A percentile compares a stretch with the other conserved stretches of the same genome.
Conservation (phyloP, 805 yeast genomes). For the Wickerhamiella kurtzmanii region DNA sequence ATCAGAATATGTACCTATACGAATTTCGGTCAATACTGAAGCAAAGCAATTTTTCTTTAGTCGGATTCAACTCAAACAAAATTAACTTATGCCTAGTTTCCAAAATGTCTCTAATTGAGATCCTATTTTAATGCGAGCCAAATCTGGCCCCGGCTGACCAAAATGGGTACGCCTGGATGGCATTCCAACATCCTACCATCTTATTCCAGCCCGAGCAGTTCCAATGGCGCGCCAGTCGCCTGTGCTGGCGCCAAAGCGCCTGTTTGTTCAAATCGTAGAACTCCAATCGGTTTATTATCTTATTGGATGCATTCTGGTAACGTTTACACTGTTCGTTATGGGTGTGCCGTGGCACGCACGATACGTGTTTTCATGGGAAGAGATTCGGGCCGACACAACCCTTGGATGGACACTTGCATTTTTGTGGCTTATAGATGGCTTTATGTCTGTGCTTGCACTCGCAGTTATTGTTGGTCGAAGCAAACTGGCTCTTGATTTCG, state of each 20-base stretch:
- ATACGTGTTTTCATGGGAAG: slow-evolving; percentile 74
- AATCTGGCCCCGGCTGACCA: not conserved
- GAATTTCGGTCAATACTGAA: too few relatives aligned
- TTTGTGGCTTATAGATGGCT: slow-evolving; percentile 72
- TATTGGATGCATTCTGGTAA: slow-evolving; percentile 55
- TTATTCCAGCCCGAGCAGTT: not conserved
- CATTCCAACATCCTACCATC: not conserved
- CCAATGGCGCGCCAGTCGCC: slow-evolving; percentile 25
- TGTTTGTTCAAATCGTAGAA: slow-evolving; percentile 58
- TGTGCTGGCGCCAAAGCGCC: slow-evolving; percentile 43
- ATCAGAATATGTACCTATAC: too few relatives aligned
- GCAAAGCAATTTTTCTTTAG: too few relatives aligned
- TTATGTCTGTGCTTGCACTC: slow-evolving; percentile 71
- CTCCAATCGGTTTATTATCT: slow-evolving; percentile 68
- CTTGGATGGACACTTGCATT: slow-evolving; percentile 62
- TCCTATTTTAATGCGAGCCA: not conserved
- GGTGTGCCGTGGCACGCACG: slow-evolving; percentile 56
- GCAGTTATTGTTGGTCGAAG: slow-evolving; percentile 84
- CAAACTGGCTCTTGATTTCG: slow-evolving; percentile 92
- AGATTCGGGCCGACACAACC: slow-evolving; percentile 59
- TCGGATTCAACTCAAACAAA: too few relatives aligned
- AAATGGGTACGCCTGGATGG: not conserved
- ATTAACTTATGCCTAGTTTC: too few relatives aligned
- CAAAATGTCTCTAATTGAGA: too few relatives aligned
- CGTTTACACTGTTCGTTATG: slow-evolving; percentile 47